Evolutionary conservation across 1,284 basidiomycete genomes (phyloP).

Genomic region (Apiotrichum porosum): DNA sequence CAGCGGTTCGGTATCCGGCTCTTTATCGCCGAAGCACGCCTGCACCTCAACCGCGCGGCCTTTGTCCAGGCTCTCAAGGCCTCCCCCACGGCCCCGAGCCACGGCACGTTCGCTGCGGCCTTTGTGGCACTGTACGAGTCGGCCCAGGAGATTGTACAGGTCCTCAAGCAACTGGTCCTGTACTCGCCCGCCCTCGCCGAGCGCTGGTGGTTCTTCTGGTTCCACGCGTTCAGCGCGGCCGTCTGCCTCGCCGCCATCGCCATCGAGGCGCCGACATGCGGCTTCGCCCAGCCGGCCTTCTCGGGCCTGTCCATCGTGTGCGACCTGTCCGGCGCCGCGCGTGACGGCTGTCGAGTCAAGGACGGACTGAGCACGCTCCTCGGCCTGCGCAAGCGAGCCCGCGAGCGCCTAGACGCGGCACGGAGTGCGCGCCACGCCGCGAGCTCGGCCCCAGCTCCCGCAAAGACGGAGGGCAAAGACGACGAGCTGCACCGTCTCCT

Average conservation of each 20-base stretch:
- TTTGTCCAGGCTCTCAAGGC: conserved; percentile 40
- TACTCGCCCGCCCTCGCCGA: conserved; percentile 41
- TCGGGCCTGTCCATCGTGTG: conserved; percentile 41
- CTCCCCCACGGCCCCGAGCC: conserved; percentile 28
- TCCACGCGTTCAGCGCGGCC: conserved; percentile 43
- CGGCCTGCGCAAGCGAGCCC: conserved; percentile 36
- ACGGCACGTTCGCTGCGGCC: conserved; percentile 25
- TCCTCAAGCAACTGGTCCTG: conserved; percentile 40
- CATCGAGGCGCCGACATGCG: conserved; percentile 42
- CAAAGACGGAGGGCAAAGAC: conserved; percentile 1
- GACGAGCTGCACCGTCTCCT: conserved; percentile 10
- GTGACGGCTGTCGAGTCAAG: conserved; percentile 43
- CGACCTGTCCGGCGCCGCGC: conserved; percentile 41
- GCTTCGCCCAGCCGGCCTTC: conserved; percentile 43
- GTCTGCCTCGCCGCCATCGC: conserved; percentile 44
- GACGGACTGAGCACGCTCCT: conserved; percentile 40
- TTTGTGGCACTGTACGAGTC: conserved; percentile 42
- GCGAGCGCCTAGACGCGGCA: conserved; percentile 22
- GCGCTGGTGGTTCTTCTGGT: conserved; percentile 45
- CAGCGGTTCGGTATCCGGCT: conserved; percentile 43
- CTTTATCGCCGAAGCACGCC: conserved; percentile 36
- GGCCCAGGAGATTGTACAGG: conserved; percentile 43
- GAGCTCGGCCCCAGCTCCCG: neutral
- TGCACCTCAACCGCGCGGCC: conserved; percentile 41
- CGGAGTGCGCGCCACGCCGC: neutral